Base-by-base conservation (phyloP, 257 asterid species). In the Cynanchum wilfordii region DNA sequence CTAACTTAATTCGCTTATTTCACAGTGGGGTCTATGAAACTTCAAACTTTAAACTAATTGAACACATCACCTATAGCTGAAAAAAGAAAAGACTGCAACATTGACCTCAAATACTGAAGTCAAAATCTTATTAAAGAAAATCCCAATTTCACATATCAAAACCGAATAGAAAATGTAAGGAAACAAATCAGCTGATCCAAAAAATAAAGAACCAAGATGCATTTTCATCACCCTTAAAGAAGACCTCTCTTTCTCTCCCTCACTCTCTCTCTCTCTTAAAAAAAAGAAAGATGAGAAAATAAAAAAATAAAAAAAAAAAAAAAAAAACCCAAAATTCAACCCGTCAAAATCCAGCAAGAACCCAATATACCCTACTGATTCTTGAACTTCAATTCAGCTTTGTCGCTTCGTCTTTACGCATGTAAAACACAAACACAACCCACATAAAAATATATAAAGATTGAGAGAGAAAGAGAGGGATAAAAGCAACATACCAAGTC, bases 131-230 rank as follows among this genome's bases (percentile, higher is more conserved):
- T 52, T 49, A 66, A 52, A 19, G 33, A 64, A 38, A 15, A 8
- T 25, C 3, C 4, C 4, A 25, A 45, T 56, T 44, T 64, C 73
- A 51, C 4, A 65, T 55, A 71, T 5, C 62, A 64, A 70, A 47
- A 29, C 58, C 29, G 59, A 64, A 54, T 70, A 70, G 68, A 51
- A 42, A 52, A 71, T 69, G 6, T 71, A 30, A 76, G 55, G 30
- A 44, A 59, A 36, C 16, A 33, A 54, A 54, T 62, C 65, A 19
- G 68, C 76, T 65, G 80, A 76, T 64, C 80, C 80, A 70, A 52
- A 54, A 15, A 66, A 62, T 33, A 33, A 33, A 33, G 38, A 19
- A 47, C 60, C 72, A 38, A 64, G 66, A 65, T 64, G 71, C 79
- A 60, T 51, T 60, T 68, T 17, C 52, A 19, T 30, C 17, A 68